Percentiles rank a stretch among this genome's conserved stretches.
phyloP scores from a whole-genome alignment of 2,329 filamentous ascomycete species.

The Claviceps sp. region DNA sequence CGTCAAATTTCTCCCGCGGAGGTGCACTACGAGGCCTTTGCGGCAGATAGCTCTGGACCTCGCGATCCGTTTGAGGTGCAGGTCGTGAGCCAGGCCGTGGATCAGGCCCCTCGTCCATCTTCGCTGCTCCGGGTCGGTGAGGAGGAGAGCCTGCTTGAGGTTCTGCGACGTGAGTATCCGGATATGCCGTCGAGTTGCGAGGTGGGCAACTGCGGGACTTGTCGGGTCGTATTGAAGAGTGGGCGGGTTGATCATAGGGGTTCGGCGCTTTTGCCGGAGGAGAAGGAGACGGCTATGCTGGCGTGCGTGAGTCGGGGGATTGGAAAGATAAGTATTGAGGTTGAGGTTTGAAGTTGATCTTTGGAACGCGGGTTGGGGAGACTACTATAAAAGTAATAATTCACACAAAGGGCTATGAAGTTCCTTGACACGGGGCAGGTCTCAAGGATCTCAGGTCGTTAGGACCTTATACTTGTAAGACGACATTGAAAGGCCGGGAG shows the following conservation, averaged over 20 bases:
- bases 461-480: no score
- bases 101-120: slow-evolving; percentile 1
- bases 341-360: slow-evolving; percentile 26
- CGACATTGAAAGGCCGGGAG: no score
- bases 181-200: slow-evolving; percentile 36
- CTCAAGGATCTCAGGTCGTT: no score
- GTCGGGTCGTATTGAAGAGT: slow-evolving; percentile 27
- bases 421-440: no score
- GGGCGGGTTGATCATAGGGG: slow-evolving; percentile 37
- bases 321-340: slow-evolving; percentile 34
- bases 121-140: slow-evolving; percentile 28
- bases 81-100: slow-evolving; percentile 27
- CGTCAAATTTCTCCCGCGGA: slow-evolving; percentile 33
- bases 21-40: slow-evolving; percentile 49
- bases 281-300: slow-evolving; percentile 32
- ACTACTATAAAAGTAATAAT: no score
- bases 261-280: slow-evolving; percentile 30
- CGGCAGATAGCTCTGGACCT: slow-evolving; percentile 29
- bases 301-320: slow-evolving; percentile 40
- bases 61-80: slow-evolving; percentile 46
- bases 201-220: slow-evolving; percentile 42
- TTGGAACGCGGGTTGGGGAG: background rate
- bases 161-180: slow-evolving; percentile 28
- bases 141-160: slow-evolving; percentile 38
- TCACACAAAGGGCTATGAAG: no score